Evolutionary conservation across 345 rosid species (phyloP).

Genomic region (Hevea brasiliensis): DNA sequence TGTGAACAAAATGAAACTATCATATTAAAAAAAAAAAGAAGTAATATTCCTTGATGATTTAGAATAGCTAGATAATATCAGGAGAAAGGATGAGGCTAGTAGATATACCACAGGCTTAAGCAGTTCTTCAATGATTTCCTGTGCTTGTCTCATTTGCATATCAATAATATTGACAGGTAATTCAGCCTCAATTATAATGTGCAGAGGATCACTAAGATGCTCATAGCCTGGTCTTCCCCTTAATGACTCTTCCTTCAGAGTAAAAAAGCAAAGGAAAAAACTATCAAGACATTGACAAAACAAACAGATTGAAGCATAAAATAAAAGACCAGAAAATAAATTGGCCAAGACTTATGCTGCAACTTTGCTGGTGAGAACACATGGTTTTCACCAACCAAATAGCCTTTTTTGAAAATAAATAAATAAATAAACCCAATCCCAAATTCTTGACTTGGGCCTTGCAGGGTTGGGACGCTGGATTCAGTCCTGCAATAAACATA

Average conservation of each 20-base stretch:
- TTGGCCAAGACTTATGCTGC: conserved; percentile 1
- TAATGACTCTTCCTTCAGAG: conserved; percentile 22
- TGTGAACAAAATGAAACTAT: not conserved
- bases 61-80: not conserved
- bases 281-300: not conserved
- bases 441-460: not conserved
- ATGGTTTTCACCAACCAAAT: not conserved
- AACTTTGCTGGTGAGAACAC: not conserved
- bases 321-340: not conserved
- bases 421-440: not conserved
- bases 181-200: conserved; percentile 31
- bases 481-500: not conserved
- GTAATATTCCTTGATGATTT: not conserved
- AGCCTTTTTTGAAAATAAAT: too few relatives aligned
- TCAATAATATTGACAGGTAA: conserved; percentile 25
- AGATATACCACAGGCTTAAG: conserved; percentile 30
- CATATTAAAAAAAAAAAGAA: not conserved
- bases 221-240: conserved; percentile 33
- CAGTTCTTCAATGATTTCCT: conserved; percentile 30
- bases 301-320: not conserved
- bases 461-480: not conserved
- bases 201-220: conserved; percentile 31
- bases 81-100: not conserved
- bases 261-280: not conserved
- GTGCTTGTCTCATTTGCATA: conserved; percentile 26